These are phyloP conservation scores for Tricholoma terreum DNA, from an alignment of 768 basidiomycete species.

Conservation along the genomic window DNA sequence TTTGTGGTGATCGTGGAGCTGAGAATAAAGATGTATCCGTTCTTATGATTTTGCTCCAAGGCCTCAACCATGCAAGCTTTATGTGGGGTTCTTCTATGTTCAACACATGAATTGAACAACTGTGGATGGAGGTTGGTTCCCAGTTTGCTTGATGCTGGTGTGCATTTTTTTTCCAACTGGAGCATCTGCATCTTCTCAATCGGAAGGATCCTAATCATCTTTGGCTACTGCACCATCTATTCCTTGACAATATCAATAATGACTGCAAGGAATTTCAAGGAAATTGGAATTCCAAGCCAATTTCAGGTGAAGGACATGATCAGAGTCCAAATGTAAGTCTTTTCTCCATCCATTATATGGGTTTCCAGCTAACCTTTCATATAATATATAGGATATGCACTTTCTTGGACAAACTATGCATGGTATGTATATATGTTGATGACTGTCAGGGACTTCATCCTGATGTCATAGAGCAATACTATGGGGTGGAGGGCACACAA, in stretches of 20 bases:
- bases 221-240: conserved; percentile 43
- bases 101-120: conserved; percentile 42
- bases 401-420: conserved; percentile 1
- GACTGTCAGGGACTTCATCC: too few species aligned
- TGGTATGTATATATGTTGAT: conserved; percentile 5
- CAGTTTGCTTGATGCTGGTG: conserved; percentile 40
- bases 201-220: conserved; percentile 28
- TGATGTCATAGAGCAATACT: too few species aligned
- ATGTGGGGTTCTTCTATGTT: too few species aligned
- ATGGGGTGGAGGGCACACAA: too few species aligned
- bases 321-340: conserved; percentile 24
- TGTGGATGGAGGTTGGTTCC: conserved; percentile 42
- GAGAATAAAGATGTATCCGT: conserved; percentile 33
- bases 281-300: conserved; percentile 40
- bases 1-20: conserved; percentile 31
- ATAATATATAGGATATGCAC: conserved; percentile 11
- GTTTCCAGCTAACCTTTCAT: conserved; percentile 4
- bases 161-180: conserved; percentile 38
- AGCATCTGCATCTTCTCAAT: conserved; percentile 33
- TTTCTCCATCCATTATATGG: too few species aligned
- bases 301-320: conserved; percentile 23
- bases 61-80: conserved; percentile 28
- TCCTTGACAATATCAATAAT: conserved; percentile 28
- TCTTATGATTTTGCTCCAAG: conserved; percentile 31
- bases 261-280: conserved; percentile 32